These are phyloP conservation scores for Colletotrichum kahawae DNA, from an alignment of 2,329 filamentous ascomycete species.

Conservation along the genomic window DNA sequence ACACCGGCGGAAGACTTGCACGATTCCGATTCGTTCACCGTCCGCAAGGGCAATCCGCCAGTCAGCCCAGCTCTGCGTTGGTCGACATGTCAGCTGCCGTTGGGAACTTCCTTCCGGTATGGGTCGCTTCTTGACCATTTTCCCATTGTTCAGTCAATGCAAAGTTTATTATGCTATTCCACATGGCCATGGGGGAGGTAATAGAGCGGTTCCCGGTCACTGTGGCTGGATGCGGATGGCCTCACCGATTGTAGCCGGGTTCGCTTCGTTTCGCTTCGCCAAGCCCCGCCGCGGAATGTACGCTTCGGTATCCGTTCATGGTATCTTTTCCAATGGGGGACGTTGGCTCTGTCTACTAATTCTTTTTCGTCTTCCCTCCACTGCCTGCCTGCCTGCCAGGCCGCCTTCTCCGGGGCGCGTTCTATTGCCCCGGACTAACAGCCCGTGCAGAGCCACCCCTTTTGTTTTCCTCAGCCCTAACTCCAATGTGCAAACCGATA, in stretches of 20 bases:
- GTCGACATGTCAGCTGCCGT: background rate
- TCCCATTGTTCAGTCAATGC: background rate
- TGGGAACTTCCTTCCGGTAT: background rate
- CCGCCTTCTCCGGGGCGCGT: background rate
- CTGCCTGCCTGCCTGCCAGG: background rate
- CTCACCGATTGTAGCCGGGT: background rate
- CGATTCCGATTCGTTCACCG: slow-evolving; percentile 11
- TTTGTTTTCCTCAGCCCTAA: slow-evolving; percentile 11
- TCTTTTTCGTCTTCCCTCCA: background rate
- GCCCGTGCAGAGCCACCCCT: background rate
- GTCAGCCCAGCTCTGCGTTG: background rate
- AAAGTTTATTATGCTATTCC: slow-evolving; percentile 3
- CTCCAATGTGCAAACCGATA: background rate
- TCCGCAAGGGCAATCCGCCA: background rate
- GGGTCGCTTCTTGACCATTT: background rate
- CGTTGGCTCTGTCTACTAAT: background rate
- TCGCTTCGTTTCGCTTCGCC: background rate
- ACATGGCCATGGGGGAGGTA: background rate
- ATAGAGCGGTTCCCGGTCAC: background rate
- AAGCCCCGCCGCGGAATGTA: background rate
- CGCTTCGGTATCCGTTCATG: slow-evolving; percentile 18
- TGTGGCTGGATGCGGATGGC: background rate
- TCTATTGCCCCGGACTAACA: background rate
- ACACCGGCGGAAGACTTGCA: background rate
- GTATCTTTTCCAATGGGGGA: slow-evolving; percentile 8